These are phyloP conservation scores for Kokia cookei DNA, from an alignment of 441 rosid species.

Conservation along the genomic window DNA sequence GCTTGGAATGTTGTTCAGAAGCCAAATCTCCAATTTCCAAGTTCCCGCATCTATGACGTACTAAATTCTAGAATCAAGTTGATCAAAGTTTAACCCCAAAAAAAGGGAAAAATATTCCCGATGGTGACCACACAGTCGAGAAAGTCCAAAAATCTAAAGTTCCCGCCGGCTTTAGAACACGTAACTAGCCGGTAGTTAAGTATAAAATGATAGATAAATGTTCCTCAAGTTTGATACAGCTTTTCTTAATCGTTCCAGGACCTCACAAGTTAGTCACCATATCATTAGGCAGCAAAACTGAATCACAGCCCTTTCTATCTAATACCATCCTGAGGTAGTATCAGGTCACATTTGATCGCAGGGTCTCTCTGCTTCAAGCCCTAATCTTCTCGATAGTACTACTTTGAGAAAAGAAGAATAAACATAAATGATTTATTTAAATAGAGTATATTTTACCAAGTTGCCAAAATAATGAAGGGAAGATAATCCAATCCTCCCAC, in stretches of 20 bases:
- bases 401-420: slow-evolving; percentile 7
- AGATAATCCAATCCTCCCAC: slow-evolving; percentile 12
- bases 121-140: background rate
- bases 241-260: background rate
- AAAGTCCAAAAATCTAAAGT: background rate
- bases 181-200: background rate
- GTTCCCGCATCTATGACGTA: slow-evolving; percentile 21
- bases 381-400: background rate
- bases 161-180: background rate
- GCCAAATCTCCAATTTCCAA: slow-evolving; percentile 13
- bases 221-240: background rate
- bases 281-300: background rate
- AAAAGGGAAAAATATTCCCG: background rate
- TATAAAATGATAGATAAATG: background rate
- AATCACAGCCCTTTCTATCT: background rate
- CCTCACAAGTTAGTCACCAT: background rate
- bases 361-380: background rate
- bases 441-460: slow-evolving; percentile 26
- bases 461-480: slow-evolving; percentile 18
- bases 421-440: background rate
- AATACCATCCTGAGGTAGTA: background rate
- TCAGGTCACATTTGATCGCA: background rate
- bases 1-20: slow-evolving; percentile 13
- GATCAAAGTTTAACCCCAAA: background rate
- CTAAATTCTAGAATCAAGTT: slow-evolving; percentile 1